These are phyloP conservation scores for Ophiostoma sp. DNA, from an alignment of 2,329 filamentous ascomycete species.

Conservation along the genomic window DNA sequence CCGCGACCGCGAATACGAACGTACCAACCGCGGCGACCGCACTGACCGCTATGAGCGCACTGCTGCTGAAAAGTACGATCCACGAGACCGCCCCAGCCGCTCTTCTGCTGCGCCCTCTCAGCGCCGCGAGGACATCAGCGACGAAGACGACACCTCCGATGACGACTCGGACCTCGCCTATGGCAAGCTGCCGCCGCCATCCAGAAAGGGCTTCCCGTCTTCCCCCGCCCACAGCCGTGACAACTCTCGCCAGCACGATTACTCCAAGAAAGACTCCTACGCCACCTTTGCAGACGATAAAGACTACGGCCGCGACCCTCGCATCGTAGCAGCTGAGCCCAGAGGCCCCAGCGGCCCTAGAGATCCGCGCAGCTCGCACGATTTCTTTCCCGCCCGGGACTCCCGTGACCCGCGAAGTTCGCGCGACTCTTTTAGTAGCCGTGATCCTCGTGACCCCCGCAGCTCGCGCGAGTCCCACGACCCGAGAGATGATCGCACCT, in stretches of 20 bases:
- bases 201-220: not conserved
- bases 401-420: not conserved
- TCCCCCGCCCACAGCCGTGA: conserved; percentile 21
- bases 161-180: conserved; percentile 43
- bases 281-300: conserved; percentile 32
- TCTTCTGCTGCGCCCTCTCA: conserved; percentile 11
- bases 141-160: conserved; percentile 20
- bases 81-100: conserved; percentile 6
- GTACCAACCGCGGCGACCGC: not conserved
- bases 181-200: conserved; percentile 33
- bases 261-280: conserved; percentile 28
- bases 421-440: conserved; percentile 9
- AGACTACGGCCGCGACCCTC: conserved; percentile 13
- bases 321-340: conserved; percentile 16
- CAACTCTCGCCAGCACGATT: conserved; percentile 1
- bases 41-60: not conserved
- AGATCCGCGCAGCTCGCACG: conserved; percentile 11
- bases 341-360: conserved; percentile 15
- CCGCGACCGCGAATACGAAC: conserved; percentile 25
- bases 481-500: conserved; percentile 12
- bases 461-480: conserved; percentile 14
- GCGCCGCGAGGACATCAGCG: conserved; percentile 24
- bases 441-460: conserved; percentile 20
- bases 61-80: conserved; percentile 11
- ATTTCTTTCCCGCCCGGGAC: not conserved